Percentiles rank a stretch among this genome's conserved stretches.
phyloP scores from a whole-genome alignment of 2,329 filamentous ascomycete species.

The Fusarium sambucinum region DNA sequence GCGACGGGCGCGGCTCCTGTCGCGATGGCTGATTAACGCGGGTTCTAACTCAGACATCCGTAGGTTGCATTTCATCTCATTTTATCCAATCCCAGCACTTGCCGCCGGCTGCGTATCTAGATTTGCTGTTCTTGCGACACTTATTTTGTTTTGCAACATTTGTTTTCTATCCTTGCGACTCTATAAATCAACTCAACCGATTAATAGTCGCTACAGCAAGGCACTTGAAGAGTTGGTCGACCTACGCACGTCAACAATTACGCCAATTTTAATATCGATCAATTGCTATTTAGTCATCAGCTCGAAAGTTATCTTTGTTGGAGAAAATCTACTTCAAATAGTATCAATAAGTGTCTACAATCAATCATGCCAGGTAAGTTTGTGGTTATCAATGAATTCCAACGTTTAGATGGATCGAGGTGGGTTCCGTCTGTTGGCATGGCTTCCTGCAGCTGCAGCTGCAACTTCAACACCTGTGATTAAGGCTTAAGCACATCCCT shows the following conservation, averaged over 20 bases:
- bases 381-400: not conserved
- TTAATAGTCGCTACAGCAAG: not conserved
- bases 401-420: constrained; percentile 2
- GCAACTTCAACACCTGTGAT: constrained; percentile 24
- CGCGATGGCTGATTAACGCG: constrained; percentile 36
- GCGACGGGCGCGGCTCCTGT: constrained; percentile 18
- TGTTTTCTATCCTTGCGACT: not conserved
- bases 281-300: not conserved
- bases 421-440: constrained; percentile 38
- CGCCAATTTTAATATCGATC: constrained; percentile 1
- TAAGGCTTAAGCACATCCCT: constrained; percentile 37
- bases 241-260: constrained; percentile 20
- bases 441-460: constrained; percentile 22
- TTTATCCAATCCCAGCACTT: constrained; percentile 4
- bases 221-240: not conserved
- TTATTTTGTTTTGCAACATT: not conserved
- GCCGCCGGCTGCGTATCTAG: constrained; percentile 1
- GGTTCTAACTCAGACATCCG: constrained; percentile 6
- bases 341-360: constrained; percentile 8
- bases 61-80: constrained; percentile 3
- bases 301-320: not conserved
- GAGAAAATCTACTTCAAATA: not conserved
- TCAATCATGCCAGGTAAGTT: constrained; percentile 40
- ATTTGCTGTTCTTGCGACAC: constrained; percentile 1
- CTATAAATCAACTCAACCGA: not conserved